Conservation (phyloP, 179 eudicot genomes). For the Heliamphora pulchella region DNA sequence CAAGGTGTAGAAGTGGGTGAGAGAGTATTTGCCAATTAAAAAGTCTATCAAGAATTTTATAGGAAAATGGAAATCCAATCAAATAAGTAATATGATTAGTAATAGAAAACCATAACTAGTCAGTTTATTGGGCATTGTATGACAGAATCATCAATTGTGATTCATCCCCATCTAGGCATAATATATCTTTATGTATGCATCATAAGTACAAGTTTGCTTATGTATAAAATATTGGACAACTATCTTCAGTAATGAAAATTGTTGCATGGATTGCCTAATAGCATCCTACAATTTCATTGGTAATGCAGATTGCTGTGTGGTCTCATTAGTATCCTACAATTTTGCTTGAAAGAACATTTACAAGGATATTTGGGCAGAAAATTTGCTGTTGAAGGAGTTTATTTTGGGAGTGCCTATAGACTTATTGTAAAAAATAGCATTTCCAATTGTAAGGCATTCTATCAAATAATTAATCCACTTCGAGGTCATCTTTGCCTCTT, state of each 20-base stretch:
- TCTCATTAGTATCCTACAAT: no score
- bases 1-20: no score
- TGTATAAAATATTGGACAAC: neutral
- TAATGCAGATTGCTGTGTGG: no score
- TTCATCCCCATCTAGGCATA: neutral
- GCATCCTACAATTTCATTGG: neutral
- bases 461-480: neutral
- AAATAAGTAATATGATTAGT: neutral
- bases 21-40: no score
- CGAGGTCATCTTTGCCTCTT: no score
- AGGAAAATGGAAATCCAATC: neutral
- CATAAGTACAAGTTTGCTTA: neutral
- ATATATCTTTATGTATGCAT: no score
- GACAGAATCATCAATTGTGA: neutral
- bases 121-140: neutral
- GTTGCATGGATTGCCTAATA: neutral
- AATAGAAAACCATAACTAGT: neutral
- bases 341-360: neutral
- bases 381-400: neutral
- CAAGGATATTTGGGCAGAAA: neutral
- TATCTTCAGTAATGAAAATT: neutral
- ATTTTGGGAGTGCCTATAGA: no score
- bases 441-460: neutral
- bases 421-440: neutral
- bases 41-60: no score